These are phyloP conservation scores for Acanthamoeba divionensis DNA, from an alignment of 208 protist genomes.

Conservation along the genomic window DNA sequence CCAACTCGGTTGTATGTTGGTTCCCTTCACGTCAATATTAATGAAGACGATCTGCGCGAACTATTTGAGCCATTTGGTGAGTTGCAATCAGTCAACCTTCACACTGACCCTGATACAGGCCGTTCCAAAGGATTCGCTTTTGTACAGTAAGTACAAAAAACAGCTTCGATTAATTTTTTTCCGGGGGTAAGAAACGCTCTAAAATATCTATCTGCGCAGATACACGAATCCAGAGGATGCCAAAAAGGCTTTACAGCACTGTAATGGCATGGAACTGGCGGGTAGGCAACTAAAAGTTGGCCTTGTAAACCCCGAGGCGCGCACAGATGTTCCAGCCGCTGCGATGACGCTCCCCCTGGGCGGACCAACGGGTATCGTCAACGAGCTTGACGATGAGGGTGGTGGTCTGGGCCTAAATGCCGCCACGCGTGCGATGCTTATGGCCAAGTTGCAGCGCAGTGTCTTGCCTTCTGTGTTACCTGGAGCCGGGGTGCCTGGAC, in stretches of 20 bases:
- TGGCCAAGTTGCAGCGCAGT: conserved; percentile 28
- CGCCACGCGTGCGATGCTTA: conserved; percentile 52
- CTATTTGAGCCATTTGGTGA: conserved; percentile 64
- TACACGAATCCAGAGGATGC: conserved; percentile 68
- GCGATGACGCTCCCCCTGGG: not conserved
- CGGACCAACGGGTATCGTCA: not conserved
- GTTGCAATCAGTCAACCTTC: conserved; percentile 56
- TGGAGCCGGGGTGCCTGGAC: not conserved
- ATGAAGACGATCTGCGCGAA: conserved; percentile 64
- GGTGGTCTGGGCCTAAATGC: conserved; percentile 57
- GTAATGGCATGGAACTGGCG: conserved; percentile 69
- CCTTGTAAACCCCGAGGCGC: too few relatives aligned
- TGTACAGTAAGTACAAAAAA: conserved; percentile 35
- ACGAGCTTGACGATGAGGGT: conserved; percentile 39
- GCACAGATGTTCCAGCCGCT: not conserved
- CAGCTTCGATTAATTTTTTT: not conserved
- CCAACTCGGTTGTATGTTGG: conserved; percentile 67
- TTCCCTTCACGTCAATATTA: conserved; percentile 64
- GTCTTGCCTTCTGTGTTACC: not conserved
- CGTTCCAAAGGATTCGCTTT: conserved; percentile 70
- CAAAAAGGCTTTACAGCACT: conserved; percentile 62
- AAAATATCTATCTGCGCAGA: too few relatives aligned
- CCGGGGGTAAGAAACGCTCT: not conserved
- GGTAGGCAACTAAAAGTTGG: conserved; percentile 67
- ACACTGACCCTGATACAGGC: conserved; percentile 56